Evolutionary conservation across 345 rosid genomes (phyloP).

Genomic region (Excoecaria agallocha): DNA sequence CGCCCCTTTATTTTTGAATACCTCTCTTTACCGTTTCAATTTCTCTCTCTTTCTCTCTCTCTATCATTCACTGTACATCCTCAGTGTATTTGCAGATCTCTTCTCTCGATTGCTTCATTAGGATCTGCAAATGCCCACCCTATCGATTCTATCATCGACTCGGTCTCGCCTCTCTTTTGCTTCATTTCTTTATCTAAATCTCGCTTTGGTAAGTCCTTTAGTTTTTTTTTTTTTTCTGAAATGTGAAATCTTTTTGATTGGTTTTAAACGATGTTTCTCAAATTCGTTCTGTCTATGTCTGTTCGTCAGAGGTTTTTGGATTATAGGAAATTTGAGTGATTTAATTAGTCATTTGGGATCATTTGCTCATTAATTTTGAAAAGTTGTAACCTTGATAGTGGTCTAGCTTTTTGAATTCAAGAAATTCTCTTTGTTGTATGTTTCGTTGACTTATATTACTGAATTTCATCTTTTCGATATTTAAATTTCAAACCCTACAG

Average conservation of each 20-base stretch:
- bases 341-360: neutral
- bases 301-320: neutral
- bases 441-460: neutral
- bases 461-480: neutral
- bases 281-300: neutral
- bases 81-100: slow-evolving; percentile 31
- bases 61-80: slow-evolving; percentile 1
- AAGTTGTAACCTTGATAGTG: slow-evolving; percentile 14
- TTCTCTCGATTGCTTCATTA: neutral
- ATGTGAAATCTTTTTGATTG: slow-evolving; percentile 14
- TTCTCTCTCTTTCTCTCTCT: slow-evolving; percentile 19
- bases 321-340: slow-evolving; percentile 5
- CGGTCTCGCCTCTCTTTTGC: slow-evolving; percentile 14
- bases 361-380: slow-evolving; percentile 7
- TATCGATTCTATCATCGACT: slow-evolving; percentile 14
- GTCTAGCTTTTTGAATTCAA: slow-evolving; percentile 19
- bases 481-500: neutral
- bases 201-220: slow-evolving; percentile 36
- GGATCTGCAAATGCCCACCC: slow-evolving; percentile 46
- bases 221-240: neutral
- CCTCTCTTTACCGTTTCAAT: slow-evolving; percentile 45
- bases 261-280: slow-evolving; percentile 19
- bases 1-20: slow-evolving; percentile 64
- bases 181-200: slow-evolving; percentile 25
- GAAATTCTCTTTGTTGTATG: neutral